These are phyloP conservation scores for Rhododendron ovatum DNA, from an alignment of 148 eudicot species.

Conservation along the genomic window DNA sequence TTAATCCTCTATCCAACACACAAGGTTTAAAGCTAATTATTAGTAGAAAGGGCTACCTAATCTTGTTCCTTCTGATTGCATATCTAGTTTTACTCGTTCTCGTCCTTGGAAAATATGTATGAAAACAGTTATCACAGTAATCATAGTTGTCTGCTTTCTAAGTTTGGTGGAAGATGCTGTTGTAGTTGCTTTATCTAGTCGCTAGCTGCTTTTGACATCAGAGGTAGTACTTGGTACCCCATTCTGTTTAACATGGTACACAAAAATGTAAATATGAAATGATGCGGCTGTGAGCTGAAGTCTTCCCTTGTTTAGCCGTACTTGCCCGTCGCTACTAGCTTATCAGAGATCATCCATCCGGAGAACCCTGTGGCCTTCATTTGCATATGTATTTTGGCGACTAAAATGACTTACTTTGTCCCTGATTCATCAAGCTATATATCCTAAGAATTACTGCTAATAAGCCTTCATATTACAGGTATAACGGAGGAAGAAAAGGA, in stretches of 20 bases:
- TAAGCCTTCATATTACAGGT: conserved; percentile 30
- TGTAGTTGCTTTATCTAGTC: not conserved
- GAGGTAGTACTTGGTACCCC: not conserved
- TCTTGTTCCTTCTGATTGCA: not conserved
- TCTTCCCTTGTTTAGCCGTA: not conserved
- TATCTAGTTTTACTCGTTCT: not conserved
- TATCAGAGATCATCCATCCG: not conserved
- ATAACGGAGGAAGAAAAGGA: conserved; percentile 73
- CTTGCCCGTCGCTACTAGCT: not conserved
- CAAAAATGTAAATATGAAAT: not conserved
- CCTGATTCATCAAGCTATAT: not conserved
- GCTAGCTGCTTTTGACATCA: not conserved
- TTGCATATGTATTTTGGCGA: not conserved
- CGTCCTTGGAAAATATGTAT: not conserved
- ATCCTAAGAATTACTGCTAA: not conserved
- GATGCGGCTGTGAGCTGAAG: not conserved
- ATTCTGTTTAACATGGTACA: not conserved
- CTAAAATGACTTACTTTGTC: not conserved
- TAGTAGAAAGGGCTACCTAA: not conserved
- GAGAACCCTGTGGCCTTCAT: not conserved
- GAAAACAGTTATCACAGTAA: not conserved
- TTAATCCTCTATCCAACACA: not conserved
- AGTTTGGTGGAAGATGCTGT: not conserved
- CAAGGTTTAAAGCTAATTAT: not conserved
- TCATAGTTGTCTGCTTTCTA: not conserved